Base-by-base conservation (phyloP, 2,329 filamentous ascomycete genomes). In the Epichloe bromicola region DNA sequence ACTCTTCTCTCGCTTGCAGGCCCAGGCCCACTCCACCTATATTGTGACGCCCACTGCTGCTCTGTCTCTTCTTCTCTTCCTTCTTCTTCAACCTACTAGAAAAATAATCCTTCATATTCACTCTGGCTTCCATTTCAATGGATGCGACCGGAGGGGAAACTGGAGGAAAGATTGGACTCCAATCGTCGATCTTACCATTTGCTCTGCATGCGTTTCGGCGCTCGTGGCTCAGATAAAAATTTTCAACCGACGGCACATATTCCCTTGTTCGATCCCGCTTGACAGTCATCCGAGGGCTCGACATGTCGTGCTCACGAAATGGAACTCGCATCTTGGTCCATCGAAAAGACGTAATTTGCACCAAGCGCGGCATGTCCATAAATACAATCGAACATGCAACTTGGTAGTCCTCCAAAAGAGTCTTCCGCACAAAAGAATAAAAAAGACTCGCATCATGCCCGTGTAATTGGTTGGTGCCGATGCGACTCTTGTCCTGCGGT, bases 81-180 rank as follows among this genome's bases (percentile, higher is more conserved):
- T 30, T 11, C 63, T 60, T 59, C 60, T 63, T 60, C 56, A 69
- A 70, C 65, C 67, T 70, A 70, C 67, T 70, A 69, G 67, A 69
- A 68, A 68, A 64, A 61, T 7, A 56, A 71, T 75, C 74, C 73
- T 75, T 71, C 78, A 75, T 78, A 85, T 85, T 83, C 80, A 85
- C 80, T 84, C 80, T 78, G 75, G 72, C 68, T 70, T 76, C 73
- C 71, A 69, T 63, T 66, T 67, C 69, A 65, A 70, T 71, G 76
- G 71, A 74, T 72, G 71, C 63, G 55, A 57, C 66, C 72, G 75
- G 81, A 84, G 80, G 82, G 82, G 82, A 85, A 85, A 84, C 70
- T 76, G 80, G 75, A 79, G 79, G 80, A 80, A 62, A 85, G 80
- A 82, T 40, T 60, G 51, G 65, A 72, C 52, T 62, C 55, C 55